A percentile compares a stretch with the other conserved stretches of the same genome.
These are phyloP conservation scores for Penicillium psychrosexuale DNA, from an alignment of 2,329 filamentous ascomycete species.

Conservation along the genomic window DNA sequence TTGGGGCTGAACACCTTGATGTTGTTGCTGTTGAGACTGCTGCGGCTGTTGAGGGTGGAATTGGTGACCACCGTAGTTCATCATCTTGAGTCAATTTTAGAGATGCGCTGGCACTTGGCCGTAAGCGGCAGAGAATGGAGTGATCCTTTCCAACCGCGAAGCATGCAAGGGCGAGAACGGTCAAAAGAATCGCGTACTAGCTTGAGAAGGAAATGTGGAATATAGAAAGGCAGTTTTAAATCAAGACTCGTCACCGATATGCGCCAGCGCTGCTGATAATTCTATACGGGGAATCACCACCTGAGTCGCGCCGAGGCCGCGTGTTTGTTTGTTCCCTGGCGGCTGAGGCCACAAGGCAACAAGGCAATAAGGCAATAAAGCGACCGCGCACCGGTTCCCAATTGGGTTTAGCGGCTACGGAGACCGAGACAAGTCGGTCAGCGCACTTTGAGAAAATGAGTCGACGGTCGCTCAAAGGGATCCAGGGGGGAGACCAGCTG, in stretches of 20 bases:
- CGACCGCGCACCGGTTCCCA: conserved; percentile 2
- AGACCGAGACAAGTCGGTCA: conserved; percentile 20
- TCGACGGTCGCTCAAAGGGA: conserved; percentile 18
- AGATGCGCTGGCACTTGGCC: conserved; percentile 10
- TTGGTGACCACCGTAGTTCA: conserved; percentile 35
- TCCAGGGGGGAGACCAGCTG: conserved; percentile 18
- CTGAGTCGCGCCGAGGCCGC: conserved; percentile 21
- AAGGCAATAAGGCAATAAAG: conserved; percentile 11
- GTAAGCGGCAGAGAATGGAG: conserved; percentile 17
- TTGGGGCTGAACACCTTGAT: conserved; percentile 19
- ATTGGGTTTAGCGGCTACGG: conserved; percentile 26
- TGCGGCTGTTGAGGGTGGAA: conserved; percentile 29
- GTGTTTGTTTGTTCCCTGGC: conserved; percentile 26
- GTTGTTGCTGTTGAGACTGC: conserved; percentile 21
- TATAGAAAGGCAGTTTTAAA: background rate
- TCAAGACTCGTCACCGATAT: conserved; percentile 2
- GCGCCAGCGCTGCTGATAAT: conserved; percentile 14
- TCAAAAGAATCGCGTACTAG: background rate
- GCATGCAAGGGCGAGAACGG: conserved; percentile 13
- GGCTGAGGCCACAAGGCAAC: conserved; percentile 13
- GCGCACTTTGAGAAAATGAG: conserved; percentile 22
- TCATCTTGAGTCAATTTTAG: conserved; percentile 29
- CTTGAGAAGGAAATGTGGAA: background rate
- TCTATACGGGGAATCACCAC: conserved; percentile 10
- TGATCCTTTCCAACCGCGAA: conserved; percentile 9